Base-by-base conservation (phyloP, 352 stramenopile species). In the Pythium pectinolyticum region DNA sequence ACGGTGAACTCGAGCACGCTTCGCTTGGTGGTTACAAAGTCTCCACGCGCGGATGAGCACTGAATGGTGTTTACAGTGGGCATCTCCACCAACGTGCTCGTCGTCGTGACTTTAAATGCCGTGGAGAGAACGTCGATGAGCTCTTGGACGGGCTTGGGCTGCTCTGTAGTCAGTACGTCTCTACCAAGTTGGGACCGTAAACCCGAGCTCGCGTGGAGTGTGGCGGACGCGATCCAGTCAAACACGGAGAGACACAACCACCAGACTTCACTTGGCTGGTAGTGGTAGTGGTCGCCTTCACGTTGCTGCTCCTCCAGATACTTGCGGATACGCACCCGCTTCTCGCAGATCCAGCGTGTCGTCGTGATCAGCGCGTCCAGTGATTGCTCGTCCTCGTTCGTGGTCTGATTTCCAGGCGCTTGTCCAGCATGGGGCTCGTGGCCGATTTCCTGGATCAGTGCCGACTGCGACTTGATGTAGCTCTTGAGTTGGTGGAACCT, bases 171-270 rank as follows among this genome's bases (percentile, higher is more conserved):
- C 19, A 35, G 45, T 53, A 25, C 46, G 28, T 50, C 45, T 48
- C 46, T 20, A 48, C 20, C 47, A 1, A 72, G 69, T 25, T 71
- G 76, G 15, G 52, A 67, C 17, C 74, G 41, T 20, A 90, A 55
- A 17, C 65, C 67, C 5, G 67, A 49, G 25, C 82, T 72, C 19
- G 66, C 63, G 20, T 80, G 69, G 41, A 80, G 76, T 10, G 64
- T 61, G 15, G 72, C 71, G 15, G 58, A 52, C 0, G 79, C 74
- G 22, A 90, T 65, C 71, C 75, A 88, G 61, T 84, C 46, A 3
- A 85, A 77, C 14, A 75, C 70, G 1, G 70, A 67, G 37, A 90
- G 75, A 52, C 75, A 79, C 24, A 90, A 40, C 79, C 82, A 90
- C 82, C 82, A 90, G 5, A 69, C 66, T 34, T 70, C 71, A 55